Percentiles rank a stretch among this genome's conserved stretches.
These are phyloP conservation scores for Gracilaria domingensis DNA, from an alignment of 23 red algal species.

Conservation along the genomic window DNA sequence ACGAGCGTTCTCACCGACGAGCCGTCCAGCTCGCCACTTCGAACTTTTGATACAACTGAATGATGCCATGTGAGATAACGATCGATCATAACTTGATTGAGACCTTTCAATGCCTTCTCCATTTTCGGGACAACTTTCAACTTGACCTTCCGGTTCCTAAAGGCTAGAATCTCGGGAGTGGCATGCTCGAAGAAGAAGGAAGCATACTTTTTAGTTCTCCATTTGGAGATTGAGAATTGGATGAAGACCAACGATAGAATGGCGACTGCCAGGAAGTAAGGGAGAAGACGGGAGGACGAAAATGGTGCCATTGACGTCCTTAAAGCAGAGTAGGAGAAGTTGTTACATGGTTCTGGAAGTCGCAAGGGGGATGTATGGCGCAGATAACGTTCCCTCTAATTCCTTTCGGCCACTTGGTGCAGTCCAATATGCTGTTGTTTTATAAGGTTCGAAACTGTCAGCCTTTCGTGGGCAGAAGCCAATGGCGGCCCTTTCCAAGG, in stretches of 20 bases:
- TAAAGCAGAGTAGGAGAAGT: not conserved
- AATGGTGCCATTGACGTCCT: not conserved
- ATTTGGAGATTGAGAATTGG: not conserved
- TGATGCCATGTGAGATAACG: constrained; percentile 44
- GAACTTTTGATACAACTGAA: not conserved
- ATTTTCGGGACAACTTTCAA: not conserved
- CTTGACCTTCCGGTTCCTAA: not conserved
- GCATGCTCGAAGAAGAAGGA: constrained; percentile 30
- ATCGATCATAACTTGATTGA: constrained; percentile 41
- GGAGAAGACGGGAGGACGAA: not conserved
- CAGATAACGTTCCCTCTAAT: no score
- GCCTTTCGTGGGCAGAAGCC: no score
- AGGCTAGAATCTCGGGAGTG: not conserved
- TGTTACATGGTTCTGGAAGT: not conserved
- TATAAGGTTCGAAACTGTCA: no score
- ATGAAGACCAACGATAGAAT: not conserved
- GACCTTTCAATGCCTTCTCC: not conserved
- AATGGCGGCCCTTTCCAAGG: no score
- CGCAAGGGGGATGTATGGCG: no score
- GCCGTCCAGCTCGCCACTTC: not conserved
- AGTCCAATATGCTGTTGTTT: no score
- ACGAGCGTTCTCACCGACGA: constrained; percentile 27
- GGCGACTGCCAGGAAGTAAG: not conserved
- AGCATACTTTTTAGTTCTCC: not conserved
- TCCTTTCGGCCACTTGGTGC: no score